Percentiles rank a stretch among this genome's conserved stretches.
Conservation (phyloP, 2,329 filamentous ascomycete genomes). For the Blumeria graminis region DNA sequence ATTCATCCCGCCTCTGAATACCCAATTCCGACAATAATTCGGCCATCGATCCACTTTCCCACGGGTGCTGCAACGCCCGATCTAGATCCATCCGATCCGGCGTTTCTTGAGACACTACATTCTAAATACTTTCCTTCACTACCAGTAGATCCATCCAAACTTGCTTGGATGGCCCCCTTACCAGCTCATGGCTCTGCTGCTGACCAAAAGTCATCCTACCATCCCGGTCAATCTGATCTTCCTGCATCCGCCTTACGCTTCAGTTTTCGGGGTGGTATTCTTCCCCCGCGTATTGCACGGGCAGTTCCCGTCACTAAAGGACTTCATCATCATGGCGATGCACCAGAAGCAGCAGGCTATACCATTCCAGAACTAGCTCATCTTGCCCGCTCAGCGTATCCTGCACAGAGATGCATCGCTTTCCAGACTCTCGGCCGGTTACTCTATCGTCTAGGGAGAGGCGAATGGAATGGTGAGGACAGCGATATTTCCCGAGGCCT, state of each 20-base stretch:
- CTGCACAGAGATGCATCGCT: slow-evolving; percentile 72
- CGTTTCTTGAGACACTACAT: slow-evolving; percentile 69
- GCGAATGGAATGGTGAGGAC: slow-evolving; percentile 42
- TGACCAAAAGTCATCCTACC: slow-evolving; percentile 54
- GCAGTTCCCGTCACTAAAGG: slow-evolving; percentile 54
- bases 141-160: slow-evolving; percentile 57
- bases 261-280: slow-evolving; percentile 58
- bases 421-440: slow-evolving; percentile 78
- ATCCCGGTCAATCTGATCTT: slow-evolving; percentile 49
- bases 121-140: slow-evolving; percentile 82
- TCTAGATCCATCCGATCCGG: slow-evolving; percentile 59
- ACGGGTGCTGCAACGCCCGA: slow-evolving; percentile 30
- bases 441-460: slow-evolving; percentile 57
- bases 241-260: slow-evolving; percentile 62
- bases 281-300: slow-evolving; percentile 53
- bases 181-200: slow-evolving; percentile 38
- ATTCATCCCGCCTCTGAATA: slow-evolving; percentile 10
- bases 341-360: slow-evolving; percentile 84
- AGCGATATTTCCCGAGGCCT: slow-evolving; percentile 49
- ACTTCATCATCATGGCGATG: slow-evolving; percentile 79
- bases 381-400: slow-evolving; percentile 56
- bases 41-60: slow-evolving; percentile 18
- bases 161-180: slow-evolving; percentile 72
- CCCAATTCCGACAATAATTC: slow-evolving; percentile 12
- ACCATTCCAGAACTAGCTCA: slow-evolving; percentile 69